A percentile compares a stretch with the other conserved stretches of the same genome.
These are phyloP conservation scores for Cyclanthera cordifolia DNA, from an alignment of 306 rosid genomes.

Conservation along the genomic window DNA sequence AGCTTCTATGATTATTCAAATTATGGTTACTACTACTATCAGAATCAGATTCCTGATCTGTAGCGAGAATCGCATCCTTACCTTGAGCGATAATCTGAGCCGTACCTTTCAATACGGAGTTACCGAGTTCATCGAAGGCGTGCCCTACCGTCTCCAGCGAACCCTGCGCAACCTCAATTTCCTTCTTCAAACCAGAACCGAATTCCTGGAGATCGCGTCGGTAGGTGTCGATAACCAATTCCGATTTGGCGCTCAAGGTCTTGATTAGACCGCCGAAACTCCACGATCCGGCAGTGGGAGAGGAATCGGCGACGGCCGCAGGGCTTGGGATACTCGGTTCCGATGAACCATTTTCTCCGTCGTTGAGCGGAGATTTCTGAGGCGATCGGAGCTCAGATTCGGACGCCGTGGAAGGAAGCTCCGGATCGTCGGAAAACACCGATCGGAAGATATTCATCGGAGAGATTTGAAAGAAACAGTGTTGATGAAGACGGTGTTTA, in stretches of 20 bases:
- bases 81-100: constrained; percentile 68
- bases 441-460: constrained; percentile 74
- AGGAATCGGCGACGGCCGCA: background rate
- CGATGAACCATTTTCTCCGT: constrained; percentile 21
- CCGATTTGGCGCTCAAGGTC: constrained; percentile 52
- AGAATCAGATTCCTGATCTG: constrained; percentile 48
- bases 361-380: constrained; percentile 6
- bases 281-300: constrained; percentile 30
- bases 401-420: constrained; percentile 17
- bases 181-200: constrained; percentile 56
- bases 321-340: constrained; percentile 22
- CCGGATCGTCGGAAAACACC: constrained; percentile 60
- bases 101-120: constrained; percentile 61
- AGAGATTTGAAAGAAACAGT: background rate
- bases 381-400: constrained; percentile 14
- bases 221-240: constrained; percentile 71
- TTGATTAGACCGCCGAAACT: constrained; percentile 64
- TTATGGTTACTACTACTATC: constrained; percentile 19
- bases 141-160: constrained; percentile 58
- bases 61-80: constrained; percentile 49
- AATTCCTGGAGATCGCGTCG: constrained; percentile 76
- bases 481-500: constrained; percentile 7
- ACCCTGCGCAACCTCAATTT: constrained; percentile 83
- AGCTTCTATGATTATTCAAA: constrained; percentile 20
- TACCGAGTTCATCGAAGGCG: constrained; percentile 59